Evolutionary conservation across 2,329 filamentous ascomycete genomes (phyloP), one percentile per base, ranked within the genome.

Genomic region (Arthrobotrys iridis): DNA sequence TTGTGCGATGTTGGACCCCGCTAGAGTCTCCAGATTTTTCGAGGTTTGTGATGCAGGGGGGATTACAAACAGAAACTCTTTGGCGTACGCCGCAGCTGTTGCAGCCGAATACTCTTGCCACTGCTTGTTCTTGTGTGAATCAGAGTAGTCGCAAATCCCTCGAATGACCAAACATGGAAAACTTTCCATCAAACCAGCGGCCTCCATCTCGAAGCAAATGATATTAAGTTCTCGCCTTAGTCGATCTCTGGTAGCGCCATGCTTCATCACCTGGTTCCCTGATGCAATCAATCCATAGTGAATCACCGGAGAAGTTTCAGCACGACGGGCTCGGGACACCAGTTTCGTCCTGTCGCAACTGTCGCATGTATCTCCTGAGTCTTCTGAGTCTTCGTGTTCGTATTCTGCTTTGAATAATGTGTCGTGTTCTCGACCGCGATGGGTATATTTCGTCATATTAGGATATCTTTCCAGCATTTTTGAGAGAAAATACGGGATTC

Each of bases 121-220:
- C 2, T 26, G 4, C 5, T 79, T 64, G 33, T 79, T 79, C 45
- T 79, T 79, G 18, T 79, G 77, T 4, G 78, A 77, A 20, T 79
- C 77, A 1, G 75, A 60, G 26, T 79, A 78, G 26, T 79, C 70
- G 13, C 65, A 78, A 20, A 79, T 78, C 11, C 78, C 78, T 3
- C 63, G n/a, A 62, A 74, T 10, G 8, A 62, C 58, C 15, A 62
- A 22, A 24, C 20, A 43, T 11, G 58, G 40, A 46, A 62, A 55
- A 4, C 1, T 35, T 13, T 70, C 65, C 55, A 70, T 70, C 3
- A 70, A 13, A 4, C 65, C 65, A 13, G 77, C 78, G 0, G 78
- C 78, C n/a, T 79, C 78, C 78, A 62, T 62, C n/a, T 62, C 58
- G 24, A 62, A 62, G 15, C 58, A 62, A 7, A 62, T 5, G n/a